Evolutionary conservation across 2,329 filamentous ascomycete genomes (phyloP), one percentile per base, ranked within the genome.

Genomic region (Fusarium sp.): DNA sequence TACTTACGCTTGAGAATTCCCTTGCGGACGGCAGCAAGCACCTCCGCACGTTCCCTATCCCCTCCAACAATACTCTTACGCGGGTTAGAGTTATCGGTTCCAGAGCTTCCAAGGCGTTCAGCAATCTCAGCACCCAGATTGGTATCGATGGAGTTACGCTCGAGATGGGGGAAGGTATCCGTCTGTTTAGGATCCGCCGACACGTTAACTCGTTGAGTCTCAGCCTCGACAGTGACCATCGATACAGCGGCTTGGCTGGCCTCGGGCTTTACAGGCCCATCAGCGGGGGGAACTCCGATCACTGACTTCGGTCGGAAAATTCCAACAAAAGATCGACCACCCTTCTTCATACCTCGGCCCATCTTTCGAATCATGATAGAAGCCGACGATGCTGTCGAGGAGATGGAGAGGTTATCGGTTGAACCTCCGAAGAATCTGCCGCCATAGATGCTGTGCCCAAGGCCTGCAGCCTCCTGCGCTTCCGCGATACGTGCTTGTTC

Each of bases 321-420:
- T 30, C 96, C 96, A 73, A 97, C 97, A 58, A 99, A 89, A 27
- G 95, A 98, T 50, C 95, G 89, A 20, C 92, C 92, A 55, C 94
- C 92, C 82, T 96, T 97, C 87, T 97, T 98, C 90, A 98, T 92
- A n/a, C 95, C 95, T 72, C 94, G 94, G 60, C 96, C 96, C 96
- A 99, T 99, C 85, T 99, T 99, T 57, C 96, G 91, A 73, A 99
- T 92, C 93, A 97, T 97, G 75, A 97, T 90, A 33, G 94, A 97
- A 37, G 93, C 93, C 23, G 93, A 97, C 10, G 94, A 97, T 23
- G 93, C 93, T 13, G 93, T 97, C 7, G 94, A 97, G 3, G 93
- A 95, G 70, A 97, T 94, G 17, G 94, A 97, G 46, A 99, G 83
- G 74, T 98, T 98, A 81, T 99, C 96, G 0, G 94, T 98, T 7